Evolutionary conservation across 2,329 filamentous ascomycete genomes (phyloP), one percentile per base, ranked within the genome.

Genomic region (Aspergillus felis): DNA sequence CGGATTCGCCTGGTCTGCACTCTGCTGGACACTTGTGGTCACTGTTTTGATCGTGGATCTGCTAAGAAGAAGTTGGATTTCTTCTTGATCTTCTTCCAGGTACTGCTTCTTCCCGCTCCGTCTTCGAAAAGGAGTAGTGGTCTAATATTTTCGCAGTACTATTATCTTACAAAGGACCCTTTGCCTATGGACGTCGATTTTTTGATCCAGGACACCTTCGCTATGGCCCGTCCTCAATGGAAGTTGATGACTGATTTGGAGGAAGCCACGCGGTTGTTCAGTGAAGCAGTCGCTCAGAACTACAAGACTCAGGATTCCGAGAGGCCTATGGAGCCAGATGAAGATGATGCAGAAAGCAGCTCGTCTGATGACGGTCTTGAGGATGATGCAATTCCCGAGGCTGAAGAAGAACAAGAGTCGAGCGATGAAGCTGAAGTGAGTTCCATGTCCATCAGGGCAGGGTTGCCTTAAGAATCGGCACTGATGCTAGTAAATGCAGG

Each of bases 141-240:
- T 47, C 42, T 55, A 22, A 59, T 47, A 10, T 56, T 50, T 59
- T n/a, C 51, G n/a, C 63, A 90, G 84, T 97, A 97, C 74, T 99
- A 99, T 75, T 88, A 97, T 64, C 87, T 89, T 68, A 92, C 90
- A 22, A 99, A 99, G 75, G 87, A 93, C 22, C 82, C 89, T 0
- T 76, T 97, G 42, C 94, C 95, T 0, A 95, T 99, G 91, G 94
- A 99, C 64, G 90, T 97, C 50, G 94, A 99, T 57, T 99, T 99
- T 71, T 87, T 97, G 49, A 85, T 99, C 6, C 92, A 97, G 72
- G 94, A 99, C 72, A 92, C 90, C 0, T 97, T 90, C 75, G 87
- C 88, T 27, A 77, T 92, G 35, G 88, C 92, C 12, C 85, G 94
- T 50, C 93, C 94, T 4, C 90, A 97, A 70, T 99, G 93, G 94